Evolutionary conservation across 441 rosid species (phyloP).

Genomic region (Melastoma candidum): DNA sequence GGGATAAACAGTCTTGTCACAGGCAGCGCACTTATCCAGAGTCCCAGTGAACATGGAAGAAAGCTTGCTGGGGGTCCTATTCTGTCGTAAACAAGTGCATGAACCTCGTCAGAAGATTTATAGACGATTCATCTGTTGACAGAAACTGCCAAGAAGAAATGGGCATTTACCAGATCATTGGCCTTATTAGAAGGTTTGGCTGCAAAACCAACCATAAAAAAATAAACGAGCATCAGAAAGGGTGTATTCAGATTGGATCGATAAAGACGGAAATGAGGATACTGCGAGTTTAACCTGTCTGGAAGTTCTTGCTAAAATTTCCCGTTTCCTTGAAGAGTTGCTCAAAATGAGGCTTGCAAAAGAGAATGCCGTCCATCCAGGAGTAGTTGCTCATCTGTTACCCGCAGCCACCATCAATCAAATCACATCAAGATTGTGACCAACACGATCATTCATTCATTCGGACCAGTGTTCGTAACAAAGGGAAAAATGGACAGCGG

Average conservation of each 20-base stretch:
- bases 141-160: background rate
- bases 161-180: slow-evolving; percentile 40
- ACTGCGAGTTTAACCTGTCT: slow-evolving; percentile 29
- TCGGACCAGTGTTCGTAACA: background rate
- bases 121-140: background rate
- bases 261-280: background rate
- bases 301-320: slow-evolving; percentile 91
- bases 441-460: no score
- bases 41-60: slow-evolving; percentile 88
- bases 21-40: slow-evolving; percentile 86
- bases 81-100: slow-evolving; percentile 28
- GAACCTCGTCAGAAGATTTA: background rate
- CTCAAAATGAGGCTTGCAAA: slow-evolving; percentile 90
- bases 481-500: background rate
- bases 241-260: background rate
- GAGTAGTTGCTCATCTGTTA: slow-evolving; percentile 86
- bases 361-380: slow-evolving; percentile 94
- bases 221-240: background rate
- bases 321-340: slow-evolving; percentile 97
- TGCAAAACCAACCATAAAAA: slow-evolving; percentile 12
- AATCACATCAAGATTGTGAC: no score
- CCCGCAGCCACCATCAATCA: no score
- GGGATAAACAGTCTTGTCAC: slow-evolving; percentile 84
- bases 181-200: slow-evolving; percentile 54
- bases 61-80: slow-evolving; percentile 72